Evolutionary conservation across 1,284 basidiomycete species (phyloP).

Genomic region (Irpex sp.): DNA sequence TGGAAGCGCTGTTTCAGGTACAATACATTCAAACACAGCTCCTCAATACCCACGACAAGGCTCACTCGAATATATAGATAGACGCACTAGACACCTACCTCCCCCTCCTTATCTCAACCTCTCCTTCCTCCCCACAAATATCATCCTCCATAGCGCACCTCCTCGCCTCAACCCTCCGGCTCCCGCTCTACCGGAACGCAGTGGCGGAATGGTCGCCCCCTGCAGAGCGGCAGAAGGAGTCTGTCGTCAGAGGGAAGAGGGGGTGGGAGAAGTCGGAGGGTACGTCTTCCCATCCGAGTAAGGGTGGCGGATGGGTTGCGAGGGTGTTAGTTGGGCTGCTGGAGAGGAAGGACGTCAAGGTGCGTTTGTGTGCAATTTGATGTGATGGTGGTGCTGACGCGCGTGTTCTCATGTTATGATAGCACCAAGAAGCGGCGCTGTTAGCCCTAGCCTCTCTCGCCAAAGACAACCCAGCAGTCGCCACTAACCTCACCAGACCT

Average conservation of each 20-base stretch:
- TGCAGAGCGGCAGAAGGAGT: conserved; percentile 44
- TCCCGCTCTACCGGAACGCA: conserved; percentile 46
- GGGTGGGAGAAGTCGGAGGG: conserved; percentile 60
- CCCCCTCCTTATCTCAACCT: conserved; percentile 47
- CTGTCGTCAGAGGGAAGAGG: conserved; percentile 42
- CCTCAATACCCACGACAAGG: background rate
- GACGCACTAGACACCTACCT: conserved; percentile 62
- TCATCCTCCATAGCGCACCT: conserved; percentile 52
- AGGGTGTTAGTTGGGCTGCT: conserved; percentile 44
- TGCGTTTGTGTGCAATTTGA: conserved; percentile 12
- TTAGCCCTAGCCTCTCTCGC: conserved; percentile 65
- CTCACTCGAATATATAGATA: conserved; percentile 26
- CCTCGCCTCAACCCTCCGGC: conserved; percentile 46
- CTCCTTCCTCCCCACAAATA: conserved; percentile 34
- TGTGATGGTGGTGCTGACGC: background rate
- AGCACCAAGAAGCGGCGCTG: conserved; percentile 59
- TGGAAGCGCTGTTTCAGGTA: conserved; percentile 60
- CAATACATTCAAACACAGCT: conserved; percentile 3
- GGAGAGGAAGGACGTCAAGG: conserved; percentile 50
- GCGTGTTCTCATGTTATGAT: conserved; percentile 32
- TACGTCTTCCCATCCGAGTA: conserved; percentile 34
- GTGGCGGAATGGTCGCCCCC: conserved; percentile 63
- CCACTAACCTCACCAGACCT: conserved; percentile 39
- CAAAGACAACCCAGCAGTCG: conserved; percentile 56
- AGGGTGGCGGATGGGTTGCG: conserved; percentile 55